phyloP scores from a whole-genome alignment of 139 green algal species.

The Micractinium sp. region DNA sequence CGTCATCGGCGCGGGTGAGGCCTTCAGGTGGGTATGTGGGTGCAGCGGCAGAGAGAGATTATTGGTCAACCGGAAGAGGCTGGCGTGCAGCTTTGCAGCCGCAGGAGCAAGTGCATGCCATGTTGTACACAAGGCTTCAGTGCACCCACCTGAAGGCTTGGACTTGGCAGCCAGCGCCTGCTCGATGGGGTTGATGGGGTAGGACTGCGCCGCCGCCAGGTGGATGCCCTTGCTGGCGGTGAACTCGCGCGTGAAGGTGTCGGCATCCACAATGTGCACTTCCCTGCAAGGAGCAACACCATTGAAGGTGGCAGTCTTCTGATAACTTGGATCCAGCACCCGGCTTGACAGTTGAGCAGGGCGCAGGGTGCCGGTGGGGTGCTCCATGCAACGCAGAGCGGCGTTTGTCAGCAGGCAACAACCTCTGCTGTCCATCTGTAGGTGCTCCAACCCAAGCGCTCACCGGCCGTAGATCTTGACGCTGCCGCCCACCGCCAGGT shows the following conservation, averaged over 20 bases:
- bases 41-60: no score
- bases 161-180: conserved; percentile 16
- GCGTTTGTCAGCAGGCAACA: neutral
- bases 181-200: conserved; percentile 74
- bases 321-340: no score
- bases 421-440: no score
- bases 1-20: conserved; percentile 9
- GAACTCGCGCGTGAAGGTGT: conserved; percentile 82
- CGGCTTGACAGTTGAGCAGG: no score
- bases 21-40: neutral
- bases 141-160: conserved; percentile 34
- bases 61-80: no score
- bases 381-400: no score
- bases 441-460: neutral
- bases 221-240: conserved; percentile 40
- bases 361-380: no score
- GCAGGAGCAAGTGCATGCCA: neutral
- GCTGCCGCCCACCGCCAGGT: conserved; percentile 80
- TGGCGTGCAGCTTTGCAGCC: neutral
- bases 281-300: conserved; percentile 46
- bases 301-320: no score
- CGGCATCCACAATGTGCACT: conserved; percentile 81
- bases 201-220: conserved; percentile 45
- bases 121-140: neutral
- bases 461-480: conserved; percentile 78